Base-by-base conservation (phyloP, 2,329 filamentous ascomycete species). In the Nemania diffusa region DNA sequence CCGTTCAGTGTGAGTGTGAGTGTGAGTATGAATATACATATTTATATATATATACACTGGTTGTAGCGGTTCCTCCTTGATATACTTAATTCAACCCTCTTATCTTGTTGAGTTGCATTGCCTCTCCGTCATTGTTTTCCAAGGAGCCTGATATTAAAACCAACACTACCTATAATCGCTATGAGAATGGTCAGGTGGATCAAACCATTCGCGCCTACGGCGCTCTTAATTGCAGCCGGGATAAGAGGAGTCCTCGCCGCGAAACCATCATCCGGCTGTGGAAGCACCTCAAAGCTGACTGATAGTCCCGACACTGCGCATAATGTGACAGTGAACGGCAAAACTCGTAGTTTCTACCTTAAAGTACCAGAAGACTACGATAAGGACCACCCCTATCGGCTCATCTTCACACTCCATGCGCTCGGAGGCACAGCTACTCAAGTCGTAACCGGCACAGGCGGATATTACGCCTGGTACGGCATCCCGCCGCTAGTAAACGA, bases 331-430 rank as follows among this genome's bases (percentile, higher is more conserved):
- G 73, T 78, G 22, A 78, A 79, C 61, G 75, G 74, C 42, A 77
- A 79, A 64, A 66, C 68, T 48, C 75, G 78, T 24, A 60, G 75
- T 42, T 79, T 76, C 70, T 72, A 72, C 69, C 65, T 80, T 20
- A 73, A 74, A 53, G 58, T 79, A 7, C 79, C 79, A 3, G 68
- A 73, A 13, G 73, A 74, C 69, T 82, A 82, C 69, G 73, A 81
- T 63, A 71, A 72, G n/a, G 75, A 64, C 58, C 74, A 74, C 22
- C 73, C 77, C 0, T 79, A 82, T 70, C 75, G 77, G 9, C 75
- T 82, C 46, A 76, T 82, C 64, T 80, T 80, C 71, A 77, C 73
- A 13, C 73, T 77, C 24, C 80, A 82, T 67, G 76, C 75, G 70
- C 75, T 79, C n/a, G 75, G 74, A 20, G 78, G 78, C 53, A 78